Percentiles rank a stretch among this genome's conserved stretches.
phyloP scores from a whole-genome alignment of 805 yeast species.

The Aciculoconidium aculeatum region DNA sequence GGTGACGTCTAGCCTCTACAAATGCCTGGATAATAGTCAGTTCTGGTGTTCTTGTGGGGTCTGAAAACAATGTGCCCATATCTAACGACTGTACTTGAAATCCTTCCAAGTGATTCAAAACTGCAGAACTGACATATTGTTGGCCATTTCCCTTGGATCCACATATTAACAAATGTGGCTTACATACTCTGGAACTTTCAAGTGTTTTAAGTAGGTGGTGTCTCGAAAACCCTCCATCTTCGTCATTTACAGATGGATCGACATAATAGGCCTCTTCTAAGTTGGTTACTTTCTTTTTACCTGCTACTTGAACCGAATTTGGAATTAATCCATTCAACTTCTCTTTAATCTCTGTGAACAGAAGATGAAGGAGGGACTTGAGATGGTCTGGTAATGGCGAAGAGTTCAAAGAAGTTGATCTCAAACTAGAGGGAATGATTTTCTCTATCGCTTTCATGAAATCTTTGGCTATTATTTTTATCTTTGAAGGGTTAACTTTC shows the following conservation, averaged over 20 bases:
- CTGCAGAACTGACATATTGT: conserved; percentile 75
- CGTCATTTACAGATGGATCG: conserved; percentile 50
- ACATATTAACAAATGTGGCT: conserved; percentile 72
- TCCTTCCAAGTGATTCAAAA: conserved; percentile 79
- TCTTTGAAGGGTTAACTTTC: conserved; percentile 61
- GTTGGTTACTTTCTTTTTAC: conserved; percentile 43
- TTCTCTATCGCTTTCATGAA: conserved; percentile 81
- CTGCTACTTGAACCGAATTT: conserved; percentile 28
- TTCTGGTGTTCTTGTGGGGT: conserved; percentile 76
- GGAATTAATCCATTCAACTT: conserved; percentile 62
- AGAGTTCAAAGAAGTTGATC: conserved; percentile 69
- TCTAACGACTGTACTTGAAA: conserved; percentile 85
- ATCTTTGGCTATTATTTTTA: conserved; percentile 74
- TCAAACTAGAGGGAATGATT: conserved; percentile 86
- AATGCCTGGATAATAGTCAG: conserved; percentile 77
- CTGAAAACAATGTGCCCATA: conserved; percentile 68
- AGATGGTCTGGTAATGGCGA: conserved; percentile 75
- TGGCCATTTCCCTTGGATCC: conserved; percentile 85
- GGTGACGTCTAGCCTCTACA: conserved; percentile 82
- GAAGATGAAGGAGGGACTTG: conserved; percentile 53
- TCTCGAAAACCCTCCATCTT: conserved; percentile 61
- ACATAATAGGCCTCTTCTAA: conserved; percentile 67
- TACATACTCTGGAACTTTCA: conserved; percentile 60
- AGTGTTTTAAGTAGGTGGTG: conserved; percentile 53
- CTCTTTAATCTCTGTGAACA: conserved; percentile 40